phyloP scores from a whole-genome alignment of 495 filamentous ascomycete species.

The Jackrogersella multiformis region DNA sequence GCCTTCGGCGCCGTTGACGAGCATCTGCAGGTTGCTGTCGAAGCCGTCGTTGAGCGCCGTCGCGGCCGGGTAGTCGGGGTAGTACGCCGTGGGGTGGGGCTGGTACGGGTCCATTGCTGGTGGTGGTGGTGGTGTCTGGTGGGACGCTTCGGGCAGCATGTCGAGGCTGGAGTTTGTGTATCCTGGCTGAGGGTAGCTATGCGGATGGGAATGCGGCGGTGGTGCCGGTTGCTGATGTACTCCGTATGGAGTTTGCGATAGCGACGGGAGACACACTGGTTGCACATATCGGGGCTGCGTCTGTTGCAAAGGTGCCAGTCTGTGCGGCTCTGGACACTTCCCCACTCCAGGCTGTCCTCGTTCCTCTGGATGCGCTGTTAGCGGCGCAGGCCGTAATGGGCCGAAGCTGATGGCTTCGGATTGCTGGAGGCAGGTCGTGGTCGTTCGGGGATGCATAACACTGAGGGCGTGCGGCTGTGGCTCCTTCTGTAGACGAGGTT shows the following conservation, averaged over 20 bases:
- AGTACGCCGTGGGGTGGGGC: slow-evolving; percentile 26
- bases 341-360: slow-evolving; percentile 1
- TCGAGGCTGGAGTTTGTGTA: slow-evolving; percentile 30
- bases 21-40: slow-evolving; percentile 47
- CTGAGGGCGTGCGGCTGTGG: slow-evolving; percentile 46
- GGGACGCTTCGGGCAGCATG: slow-evolving; percentile 38
- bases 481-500: slow-evolving; percentile 39
- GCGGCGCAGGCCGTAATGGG: slow-evolving; percentile 12
- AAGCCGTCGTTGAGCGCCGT: slow-evolving; percentile 46
- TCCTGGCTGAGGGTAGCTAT: slow-evolving; percentile 28
- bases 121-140: slow-evolving; percentile 21
- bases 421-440: slow-evolving; percentile 23
- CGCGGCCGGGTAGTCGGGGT: slow-evolving; percentile 32
- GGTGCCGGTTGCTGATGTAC: slow-evolving; percentile 22
- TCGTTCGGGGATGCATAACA: slow-evolving; percentile 41
- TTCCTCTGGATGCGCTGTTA: slow-evolving; percentile 5
- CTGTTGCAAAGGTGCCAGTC: slow-evolving; percentile 42
- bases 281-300: slow-evolving; percentile 31
- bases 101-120: slow-evolving; percentile 35
- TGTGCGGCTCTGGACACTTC: slow-evolving; percentile 32
- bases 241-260: slow-evolving; percentile 41
- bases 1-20: slow-evolving; percentile 40
- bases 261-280: slow-evolving; percentile 42
- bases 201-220: slow-evolving; percentile 15
- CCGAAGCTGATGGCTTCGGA: slow-evolving; percentile 21